Evolutionary conservation across 2,329 filamentous ascomycete species (phyloP), one percentile per base, ranked within the genome.

Genomic region (Botryotinia narcissicola): DNA sequence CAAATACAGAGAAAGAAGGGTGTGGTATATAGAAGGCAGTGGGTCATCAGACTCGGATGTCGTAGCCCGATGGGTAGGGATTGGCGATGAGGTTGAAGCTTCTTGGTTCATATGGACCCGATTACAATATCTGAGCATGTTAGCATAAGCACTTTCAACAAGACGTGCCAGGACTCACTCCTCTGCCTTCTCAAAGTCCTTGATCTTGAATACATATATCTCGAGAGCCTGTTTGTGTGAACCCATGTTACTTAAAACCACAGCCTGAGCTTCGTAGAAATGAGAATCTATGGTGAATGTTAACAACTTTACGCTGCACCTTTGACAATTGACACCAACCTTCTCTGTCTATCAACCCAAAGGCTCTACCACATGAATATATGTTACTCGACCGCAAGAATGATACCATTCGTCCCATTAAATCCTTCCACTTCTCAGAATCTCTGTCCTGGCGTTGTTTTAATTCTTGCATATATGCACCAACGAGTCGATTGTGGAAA

Each of bases 131-230:
- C 92, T 93, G 68, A 32, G 70, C 20, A 40, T 51, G 60, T 81
- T 71, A 80, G 77, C 42, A 72, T 48, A 70, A 57, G n/a, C n/a
- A 69, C 32, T 32, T 25, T 46, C 20, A 44, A 67, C 29, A 10
- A 40, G 25, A 40, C 32, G 62, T 63, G 48, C 62, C 16, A 29
- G 46, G 35, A 86, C 90, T 75, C 84, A 97, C 91, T 97, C 94
- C 87, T 99, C 96, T 46, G 96, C 96, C 83, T 97, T 98, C 20
- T 84, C 85, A 75, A 93, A 95, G 81, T 97, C 92, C 77, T 92
- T 85, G 82, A 99, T 89, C 82, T 95, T 96, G 84, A 98, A 99
- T 42, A 98, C 95, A 81, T 97, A 99, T 70, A 99, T 97, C 81
- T 96, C 92, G n/a, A 99, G 85, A 0, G 96, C 96, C 83, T 98